Evolutionary conservation across 2,329 filamentous ascomycete genomes (phyloP).

Genomic region (Byssothecium circinans): DNA sequence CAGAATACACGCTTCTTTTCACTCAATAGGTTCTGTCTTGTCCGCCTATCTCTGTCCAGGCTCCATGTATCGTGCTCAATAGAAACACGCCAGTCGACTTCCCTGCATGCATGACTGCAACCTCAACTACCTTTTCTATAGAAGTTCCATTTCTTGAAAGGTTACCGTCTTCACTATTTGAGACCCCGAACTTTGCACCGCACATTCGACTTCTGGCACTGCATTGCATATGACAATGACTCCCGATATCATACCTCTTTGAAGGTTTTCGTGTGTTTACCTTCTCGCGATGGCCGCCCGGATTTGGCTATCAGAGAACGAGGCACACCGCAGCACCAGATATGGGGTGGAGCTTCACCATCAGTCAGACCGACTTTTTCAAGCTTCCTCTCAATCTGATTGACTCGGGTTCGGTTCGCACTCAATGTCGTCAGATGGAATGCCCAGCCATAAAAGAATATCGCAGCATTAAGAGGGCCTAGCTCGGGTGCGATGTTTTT

Average conservation of each 20-base stretch:
- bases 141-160: too few species aligned
- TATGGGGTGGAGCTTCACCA: slow-evolving; percentile 60
- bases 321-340: slow-evolving; percentile 67
- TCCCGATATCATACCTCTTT: background rate
- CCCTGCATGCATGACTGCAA: too few species aligned
- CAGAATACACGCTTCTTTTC: too few species aligned
- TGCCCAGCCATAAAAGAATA: slow-evolving; percentile 73
- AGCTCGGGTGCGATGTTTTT: slow-evolving; percentile 52
- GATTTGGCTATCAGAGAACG: slow-evolving; percentile 67
- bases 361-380: slow-evolving; percentile 55
- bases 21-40: too few species aligned
- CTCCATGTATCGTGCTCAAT: too few species aligned
- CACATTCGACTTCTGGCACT: too few species aligned
- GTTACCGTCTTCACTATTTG: too few species aligned
- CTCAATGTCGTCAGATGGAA: slow-evolving; percentile 66
- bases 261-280: slow-evolving; percentile 1
- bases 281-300: slow-evolving; percentile 21
- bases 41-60: too few species aligned
- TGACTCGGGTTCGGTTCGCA: slow-evolving; percentile 68
- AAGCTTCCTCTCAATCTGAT: slow-evolving; percentile 63
- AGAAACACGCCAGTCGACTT: too few species aligned
- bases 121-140: too few species aligned
- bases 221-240: too few species aligned
- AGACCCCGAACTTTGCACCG: too few species aligned
- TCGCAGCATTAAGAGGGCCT: slow-evolving; percentile 65